Evolutionary conservation across 1,284 basidiomycete genomes (phyloP).

Genomic region (Omphalotus olearius): DNA sequence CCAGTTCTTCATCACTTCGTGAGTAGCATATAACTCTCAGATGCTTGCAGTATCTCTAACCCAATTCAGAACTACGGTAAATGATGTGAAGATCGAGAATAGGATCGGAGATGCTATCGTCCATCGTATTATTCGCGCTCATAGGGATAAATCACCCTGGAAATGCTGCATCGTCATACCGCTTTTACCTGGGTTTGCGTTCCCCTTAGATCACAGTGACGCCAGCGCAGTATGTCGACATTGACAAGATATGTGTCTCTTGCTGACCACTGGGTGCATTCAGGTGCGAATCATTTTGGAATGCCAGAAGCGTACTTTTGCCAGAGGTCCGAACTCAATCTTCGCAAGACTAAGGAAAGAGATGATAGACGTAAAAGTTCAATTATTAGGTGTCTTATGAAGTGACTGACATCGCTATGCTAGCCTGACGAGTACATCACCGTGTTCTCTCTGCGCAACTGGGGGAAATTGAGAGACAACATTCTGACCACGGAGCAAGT

Average conservation of each 20-base stretch:
- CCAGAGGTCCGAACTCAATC: conserved; percentile 89
- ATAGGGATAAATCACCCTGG: conserved; percentile 82
- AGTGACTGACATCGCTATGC: conserved; percentile 12
- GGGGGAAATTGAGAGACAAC: conserved; percentile 88
- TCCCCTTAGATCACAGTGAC: conserved; percentile 89
- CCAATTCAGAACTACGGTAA: conserved; percentile 69
- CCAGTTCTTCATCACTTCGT: conserved; percentile 98
- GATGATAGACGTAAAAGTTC: conserved; percentile 70
- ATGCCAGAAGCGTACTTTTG: conserved; percentile 89
- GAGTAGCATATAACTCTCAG: conserved; percentile 23
- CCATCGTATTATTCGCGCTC: conserved; percentile 86
- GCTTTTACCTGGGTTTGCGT: conserved; percentile 90
- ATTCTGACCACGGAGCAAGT: conserved; percentile 88
- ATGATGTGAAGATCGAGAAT: conserved; percentile 89
- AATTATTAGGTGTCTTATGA: not conserved
- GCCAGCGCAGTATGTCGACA: conserved; percentile 73
- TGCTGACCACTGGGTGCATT: not conserved
- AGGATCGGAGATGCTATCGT: conserved; percentile 94
- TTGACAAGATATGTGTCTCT: not conserved
- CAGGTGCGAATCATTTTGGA: conserved; percentile 90
- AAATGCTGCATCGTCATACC: conserved; percentile 93
- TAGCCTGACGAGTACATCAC: conserved; percentile 92
- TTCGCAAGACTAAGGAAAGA: conserved; percentile 85
- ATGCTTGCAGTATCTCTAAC: not conserved
- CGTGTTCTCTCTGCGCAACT: conserved; percentile 89